phyloP scores from a whole-genome alignment of 345 rosid species.

The Mercurialis annua region DNA sequence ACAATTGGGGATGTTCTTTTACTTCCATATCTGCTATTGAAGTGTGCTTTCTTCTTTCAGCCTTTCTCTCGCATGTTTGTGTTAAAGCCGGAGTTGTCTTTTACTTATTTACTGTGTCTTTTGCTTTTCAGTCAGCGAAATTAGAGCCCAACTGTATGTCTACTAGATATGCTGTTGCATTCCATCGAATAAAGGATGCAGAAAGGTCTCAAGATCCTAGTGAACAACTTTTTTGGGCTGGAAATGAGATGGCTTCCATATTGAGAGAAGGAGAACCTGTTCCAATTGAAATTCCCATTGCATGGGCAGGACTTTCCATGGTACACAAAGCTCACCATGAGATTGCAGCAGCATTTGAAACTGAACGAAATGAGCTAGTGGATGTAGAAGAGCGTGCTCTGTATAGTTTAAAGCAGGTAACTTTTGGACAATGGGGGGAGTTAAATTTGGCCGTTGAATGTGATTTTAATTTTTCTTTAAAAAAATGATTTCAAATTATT shows the following conservation, averaged over 20 bases:
- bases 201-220: conserved; percentile 92
- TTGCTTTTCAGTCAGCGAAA: conserved; percentile 69
- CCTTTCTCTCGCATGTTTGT: background rate
- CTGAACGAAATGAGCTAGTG: conserved; percentile 51
- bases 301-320: conserved; percentile 94
- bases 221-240: conserved; percentile 87
- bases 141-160: conserved; percentile 94
- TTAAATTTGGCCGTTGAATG: background rate
- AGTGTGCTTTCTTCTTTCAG: conserved; percentile 1
- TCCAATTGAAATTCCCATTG: conserved; percentile 67
- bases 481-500: background rate
- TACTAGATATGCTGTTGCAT: conserved; percentile 87
- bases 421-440: background rate
- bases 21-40: background rate
- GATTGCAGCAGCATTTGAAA: conserved; percentile 74
- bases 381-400: conserved; percentile 75
- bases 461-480: background rate
- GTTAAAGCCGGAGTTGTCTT: conserved; percentile 5
- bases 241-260: conserved; percentile 96
- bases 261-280: conserved; percentile 88
- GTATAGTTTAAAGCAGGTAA: conserved; percentile 84
- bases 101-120: background rate
- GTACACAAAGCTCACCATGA: conserved; percentile 91
- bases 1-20: background rate
- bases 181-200: conserved; percentile 82